Base-by-base conservation (phyloP, 2,329 filamentous ascomycete genomes). In the Cladosporium halotolerans region DNA sequence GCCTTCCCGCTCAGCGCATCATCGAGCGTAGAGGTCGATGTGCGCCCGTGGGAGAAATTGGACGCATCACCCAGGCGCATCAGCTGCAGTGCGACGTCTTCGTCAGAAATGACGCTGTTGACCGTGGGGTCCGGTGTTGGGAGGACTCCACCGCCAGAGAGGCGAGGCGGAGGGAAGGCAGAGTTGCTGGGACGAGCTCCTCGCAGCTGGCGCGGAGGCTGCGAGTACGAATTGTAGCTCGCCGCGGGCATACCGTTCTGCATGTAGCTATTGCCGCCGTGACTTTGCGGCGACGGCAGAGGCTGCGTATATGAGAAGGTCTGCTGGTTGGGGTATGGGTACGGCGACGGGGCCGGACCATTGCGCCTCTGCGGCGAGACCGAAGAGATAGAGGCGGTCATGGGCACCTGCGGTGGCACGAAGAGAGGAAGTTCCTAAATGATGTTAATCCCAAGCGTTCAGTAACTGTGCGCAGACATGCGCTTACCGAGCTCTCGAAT, bases 41-140 rank as follows among this genome's bases (percentile, higher is more conserved):
- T 95, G 61, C 92, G 87, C 52, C 90, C 91, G 64, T 96, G 89
- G 1, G 90, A 95, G 65, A 95, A 86, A 68, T 95, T 95, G 53
- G 90, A 93, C 62, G 91, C 89, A 68, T 96, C 91, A 43, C 93
- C 91, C 52, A 99, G 81, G 62, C 92, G 87, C 85, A 99, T 97
- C 65, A 99, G 78, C 73, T 97, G 93, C 67, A 96, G 85, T 54
- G 93, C 93, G 57, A 97, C 93, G 72, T 99, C 93, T 71, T 99
- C 93, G 68, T 99, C 93, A 11, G 92, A 97, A 70, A 99, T 92
- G 70, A 89, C 95, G 72, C 92, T 97, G 52, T 89, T 89, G 62
- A 97, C 88, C 10, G 93, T 99, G n/a, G 92, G 92, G 64, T 97
- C 93, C 23, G 93, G 93, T 2, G 93, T 99, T 16, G 91, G 91